These are phyloP conservation scores for Cadophora sp. DNA, from an alignment of 2,329 filamentous ascomycete genomes.

Conservation along the genomic window DNA sequence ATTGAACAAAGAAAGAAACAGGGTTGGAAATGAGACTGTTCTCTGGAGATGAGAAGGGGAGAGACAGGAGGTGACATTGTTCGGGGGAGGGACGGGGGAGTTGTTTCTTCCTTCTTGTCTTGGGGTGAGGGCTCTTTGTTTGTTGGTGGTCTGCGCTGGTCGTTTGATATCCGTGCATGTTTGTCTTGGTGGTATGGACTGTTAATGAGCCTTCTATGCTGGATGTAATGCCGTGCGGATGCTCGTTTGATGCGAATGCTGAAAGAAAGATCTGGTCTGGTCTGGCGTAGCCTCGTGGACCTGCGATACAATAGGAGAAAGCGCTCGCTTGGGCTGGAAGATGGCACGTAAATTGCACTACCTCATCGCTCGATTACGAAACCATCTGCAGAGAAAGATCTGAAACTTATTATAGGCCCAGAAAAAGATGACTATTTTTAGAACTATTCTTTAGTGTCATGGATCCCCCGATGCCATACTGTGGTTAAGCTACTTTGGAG, in stretches of 20 bases:
- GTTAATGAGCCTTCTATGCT: no score
- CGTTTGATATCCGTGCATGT: background rate
- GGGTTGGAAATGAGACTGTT: background rate
- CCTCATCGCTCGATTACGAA: background rate
- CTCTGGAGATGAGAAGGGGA: no score
- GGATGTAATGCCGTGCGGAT: no score
- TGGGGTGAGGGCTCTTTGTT: background rate
- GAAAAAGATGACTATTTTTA: background rate
- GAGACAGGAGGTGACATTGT: background rate
- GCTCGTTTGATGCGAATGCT: background rate
- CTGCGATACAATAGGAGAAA: background rate
- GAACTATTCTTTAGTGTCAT: background rate
- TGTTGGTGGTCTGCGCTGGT: background rate
- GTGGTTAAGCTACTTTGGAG: background rate
- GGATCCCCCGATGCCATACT: background rate
- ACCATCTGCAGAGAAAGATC: no score
- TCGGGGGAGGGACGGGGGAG: no score
- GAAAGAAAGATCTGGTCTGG: background rate
- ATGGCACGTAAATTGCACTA: background rate
- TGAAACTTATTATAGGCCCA: background rate
- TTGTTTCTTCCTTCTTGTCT: background rate
- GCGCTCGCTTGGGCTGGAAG: background rate
- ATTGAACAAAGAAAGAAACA: background rate
- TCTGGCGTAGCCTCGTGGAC: background rate
- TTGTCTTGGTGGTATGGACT: background rate